phyloP scores from a whole-genome alignment of 1,284 basidiomycete species.

The Afroboletus lepidellus region DNA sequence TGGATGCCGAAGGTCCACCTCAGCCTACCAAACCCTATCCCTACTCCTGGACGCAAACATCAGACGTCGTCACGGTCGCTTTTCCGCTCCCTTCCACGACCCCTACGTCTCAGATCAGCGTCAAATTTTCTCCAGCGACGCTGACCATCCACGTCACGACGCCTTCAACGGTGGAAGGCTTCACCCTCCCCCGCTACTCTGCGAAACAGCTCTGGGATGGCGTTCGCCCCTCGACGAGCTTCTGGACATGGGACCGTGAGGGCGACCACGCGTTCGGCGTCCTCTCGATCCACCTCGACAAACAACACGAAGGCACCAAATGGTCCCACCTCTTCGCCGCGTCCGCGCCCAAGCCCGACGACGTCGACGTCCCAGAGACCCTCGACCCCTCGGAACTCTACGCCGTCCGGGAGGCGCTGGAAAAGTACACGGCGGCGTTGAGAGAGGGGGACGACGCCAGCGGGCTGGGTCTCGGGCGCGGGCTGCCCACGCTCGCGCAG shows the following conservation, averaged over 20 bases:
- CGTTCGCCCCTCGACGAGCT: conserved; percentile 68
- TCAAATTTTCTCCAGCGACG: conserved; percentile 63
- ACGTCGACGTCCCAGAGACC: conserved; percentile 84
- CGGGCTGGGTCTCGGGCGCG: conserved; percentile 57
- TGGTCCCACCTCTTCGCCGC: conserved; percentile 82
- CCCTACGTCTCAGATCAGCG: conserved; percentile 59
- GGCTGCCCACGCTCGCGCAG: conserved; percentile 72
- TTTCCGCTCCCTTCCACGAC: conserved; percentile 78
- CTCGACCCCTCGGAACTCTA: conserved; percentile 82
- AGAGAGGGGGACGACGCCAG: conserved; percentile 55
- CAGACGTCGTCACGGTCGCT: conserved; percentile 78
- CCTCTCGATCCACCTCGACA: conserved; percentile 83
- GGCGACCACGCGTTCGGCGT: conserved; percentile 64
- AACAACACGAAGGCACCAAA: conserved; percentile 73
- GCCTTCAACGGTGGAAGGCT: conserved; percentile 26
- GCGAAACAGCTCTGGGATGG: conserved; percentile 72
- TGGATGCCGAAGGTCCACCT: conserved; percentile 38
- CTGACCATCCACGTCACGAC: conserved; percentile 64
- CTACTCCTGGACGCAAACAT: conserved; percentile 90
- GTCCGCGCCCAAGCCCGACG: conserved; percentile 42
- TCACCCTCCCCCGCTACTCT: conserved; percentile 58
- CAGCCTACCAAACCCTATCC: conserved; percentile 54
- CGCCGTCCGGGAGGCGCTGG: conserved; percentile 74
- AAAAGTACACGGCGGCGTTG: conserved; percentile 77
- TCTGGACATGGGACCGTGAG: conserved; percentile 87